Conservation (phyloP, 2,329 filamentous ascomycete species). For the Calonectria crousiana region DNA sequence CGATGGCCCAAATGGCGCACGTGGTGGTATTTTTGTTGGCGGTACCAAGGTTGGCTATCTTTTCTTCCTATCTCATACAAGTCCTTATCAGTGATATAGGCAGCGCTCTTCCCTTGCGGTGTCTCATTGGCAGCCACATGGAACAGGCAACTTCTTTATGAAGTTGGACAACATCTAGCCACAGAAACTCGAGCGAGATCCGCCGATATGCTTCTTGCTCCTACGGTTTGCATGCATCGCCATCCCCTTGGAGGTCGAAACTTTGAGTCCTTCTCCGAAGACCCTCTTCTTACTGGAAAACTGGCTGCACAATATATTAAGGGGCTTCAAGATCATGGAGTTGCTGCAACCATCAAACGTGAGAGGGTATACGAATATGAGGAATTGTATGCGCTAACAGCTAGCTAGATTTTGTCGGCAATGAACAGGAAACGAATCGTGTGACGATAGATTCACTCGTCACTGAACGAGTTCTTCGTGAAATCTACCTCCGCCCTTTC, state of each 20-base stretch:
- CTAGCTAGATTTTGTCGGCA: conserved; percentile 72
- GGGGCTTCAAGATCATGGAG: conserved; percentile 78
- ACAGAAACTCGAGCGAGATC: conserved; percentile 80
- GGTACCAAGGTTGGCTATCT: conserved; percentile 66
- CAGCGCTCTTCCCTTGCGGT: conserved; percentile 83
- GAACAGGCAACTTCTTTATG: conserved; percentile 77
- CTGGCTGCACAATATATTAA: conserved; percentile 79
- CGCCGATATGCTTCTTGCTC: conserved; percentile 79
- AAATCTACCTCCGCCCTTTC: conserved; percentile 81
- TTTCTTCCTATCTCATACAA: background rate
- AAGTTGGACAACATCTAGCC: conserved; percentile 78
- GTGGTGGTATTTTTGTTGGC: conserved; percentile 76
- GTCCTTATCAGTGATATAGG: conserved; percentile 54
- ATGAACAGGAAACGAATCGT: conserved; percentile 75
- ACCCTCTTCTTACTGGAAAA: conserved; percentile 81
- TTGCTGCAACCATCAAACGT: conserved; percentile 86
- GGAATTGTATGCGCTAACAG: background rate
- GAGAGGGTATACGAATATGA: conserved; percentile 31
- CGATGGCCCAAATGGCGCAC: conserved; percentile 78
- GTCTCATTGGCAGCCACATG: conserved; percentile 84
- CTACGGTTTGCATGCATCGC: conserved; percentile 85
- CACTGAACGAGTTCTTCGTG: conserved; percentile 73
- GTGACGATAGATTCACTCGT: conserved; percentile 72
- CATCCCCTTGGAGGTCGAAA: conserved; percentile 87
- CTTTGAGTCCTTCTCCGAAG: conserved; percentile 89